Evolutionary conservation across 805 yeast genomes (phyloP), one percentile per base, ranked within the genome.

Genomic region (Scheffersomyces spartinae): DNA sequence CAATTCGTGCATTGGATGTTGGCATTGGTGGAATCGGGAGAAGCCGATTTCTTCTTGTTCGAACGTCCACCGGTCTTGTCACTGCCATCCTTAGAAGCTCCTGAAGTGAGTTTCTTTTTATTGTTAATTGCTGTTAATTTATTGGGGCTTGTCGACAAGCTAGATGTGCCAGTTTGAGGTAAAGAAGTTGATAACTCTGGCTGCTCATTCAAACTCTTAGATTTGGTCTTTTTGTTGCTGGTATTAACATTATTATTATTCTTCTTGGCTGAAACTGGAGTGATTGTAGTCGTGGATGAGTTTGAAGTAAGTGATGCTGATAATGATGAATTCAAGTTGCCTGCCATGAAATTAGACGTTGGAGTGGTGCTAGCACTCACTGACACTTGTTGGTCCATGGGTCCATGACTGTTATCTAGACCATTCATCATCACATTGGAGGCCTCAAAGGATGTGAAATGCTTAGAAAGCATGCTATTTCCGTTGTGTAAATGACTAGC

Each of bases 1-100:
- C 98, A 88, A 52, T 88, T 88, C 10, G 88, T 75, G 52, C 97
- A 88, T 15, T 55, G 43, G 4, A 23, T 23, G 9, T 15, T 13
- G n/a, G 6, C 4, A 14, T 21, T 21, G 8, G 9, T 14, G n/a
- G 6, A 14, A 11, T 16, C 11, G 9, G 17, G n/a, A 20, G 10
- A 9, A 20, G 23, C 9, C 6, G 15, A 21, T 21, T 14, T 13
- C 6, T 12, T 12, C 7, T 13, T 12, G 9, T 20, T 9, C 9
- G 15, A 5, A 12, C 13, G 13, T 9, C 10, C n/a, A 12, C 13
- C 9, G 15, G 9, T 6, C 14, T 20, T 13, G 9, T 21, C 16
- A 9, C n/a, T 10, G 12, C 5, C 12, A 14, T 6, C 9, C 9
- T 7, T 12, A 12, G 12, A 10, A 21, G 12, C 13, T 10, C 23